Percentiles rank a stretch among this genome's conserved stretches.
These are phyloP conservation scores for Microbotryum intermedium DNA, from an alignment of 1,284 basidiomycete species.

Conservation along the genomic window DNA sequence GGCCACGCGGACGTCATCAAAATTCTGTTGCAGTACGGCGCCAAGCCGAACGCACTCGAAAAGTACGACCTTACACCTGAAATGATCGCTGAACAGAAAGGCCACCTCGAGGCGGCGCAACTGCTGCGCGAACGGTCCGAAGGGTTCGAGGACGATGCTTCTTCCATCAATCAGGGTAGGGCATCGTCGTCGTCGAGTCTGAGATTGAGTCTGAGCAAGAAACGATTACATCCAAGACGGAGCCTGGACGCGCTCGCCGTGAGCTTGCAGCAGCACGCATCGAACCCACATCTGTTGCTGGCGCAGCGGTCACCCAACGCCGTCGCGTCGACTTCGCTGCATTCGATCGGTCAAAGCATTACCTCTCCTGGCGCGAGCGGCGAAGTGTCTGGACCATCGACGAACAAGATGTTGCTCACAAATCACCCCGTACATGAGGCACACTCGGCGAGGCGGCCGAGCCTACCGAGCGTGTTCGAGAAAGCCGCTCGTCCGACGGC, in stretches of 20 bases:
- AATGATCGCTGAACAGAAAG: conserved; percentile 43
- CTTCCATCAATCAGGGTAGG: not conserved
- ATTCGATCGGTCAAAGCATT: not conserved
- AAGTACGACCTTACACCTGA: conserved; percentile 75
- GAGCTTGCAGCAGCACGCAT: conserved; percentile 17
- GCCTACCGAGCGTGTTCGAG: conserved; percentile 32
- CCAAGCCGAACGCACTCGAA: conserved; percentile 64
- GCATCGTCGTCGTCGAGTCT: not conserved
- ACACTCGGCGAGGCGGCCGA: conserved; percentile 18
- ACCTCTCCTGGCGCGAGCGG: not conserved
- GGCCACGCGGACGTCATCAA: conserved; percentile 67
- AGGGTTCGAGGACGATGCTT: conserved; percentile 4
- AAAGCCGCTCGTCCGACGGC: conserved; percentile 30
- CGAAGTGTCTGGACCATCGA: not conserved
- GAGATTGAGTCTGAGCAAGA: conserved; percentile 4
- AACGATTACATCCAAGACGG: conserved; percentile 16
- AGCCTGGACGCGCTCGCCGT: conserved; percentile 26
- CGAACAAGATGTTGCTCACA: too few relatives aligned
- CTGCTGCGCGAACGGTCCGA: conserved; percentile 38
- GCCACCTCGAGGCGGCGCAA: conserved; percentile 41
- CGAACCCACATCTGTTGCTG: conserved; percentile 1
- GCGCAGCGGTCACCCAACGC: too few relatives aligned
- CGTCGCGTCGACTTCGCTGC: too few relatives aligned
- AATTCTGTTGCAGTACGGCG: conserved; percentile 69
- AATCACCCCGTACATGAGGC: too few relatives aligned